Base-by-base conservation (phyloP, 2,329 filamentous ascomycete genomes). In the Colletotrichum camelliae region DNA sequence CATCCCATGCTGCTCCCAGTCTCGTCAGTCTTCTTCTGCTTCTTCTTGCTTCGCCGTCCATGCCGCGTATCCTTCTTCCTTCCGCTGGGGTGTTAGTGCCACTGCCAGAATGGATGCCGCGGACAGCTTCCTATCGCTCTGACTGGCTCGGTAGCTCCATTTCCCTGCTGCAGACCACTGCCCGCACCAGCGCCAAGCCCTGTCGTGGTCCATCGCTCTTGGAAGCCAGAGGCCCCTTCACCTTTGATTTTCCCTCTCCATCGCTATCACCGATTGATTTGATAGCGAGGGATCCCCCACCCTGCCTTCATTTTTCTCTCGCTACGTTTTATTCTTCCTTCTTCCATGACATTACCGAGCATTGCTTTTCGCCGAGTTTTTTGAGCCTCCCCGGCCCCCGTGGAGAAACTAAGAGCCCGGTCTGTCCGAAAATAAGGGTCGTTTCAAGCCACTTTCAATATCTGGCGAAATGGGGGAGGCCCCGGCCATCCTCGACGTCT, bases 381-480 rank as follows among this genome's bases (percentile, higher is more conserved):
- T 31, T 58, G 64, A 76, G 64, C 57, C 74, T 76, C 65, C 58
- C 39, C 35, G 31, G 16, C 15, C 31, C 10, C 24, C 70, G 74
- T 74, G 70, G 65, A 76, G 70, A 74, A 72, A 72, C 74, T 74
- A 65, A 65, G 58, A 57, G 58, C 57, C 65, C 74, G 74, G 74
- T 39, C 58, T 69, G 74, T 68, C 74, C 74, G 74, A 76, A 61
- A 76, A 62, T 69, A 74, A 74, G 70, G 74, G 65, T 69, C 65
- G 70, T 76, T 55, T 65, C 70, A 74, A 74, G 70, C 74, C 74
- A 74, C 70, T 33, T 58, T 35, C 58, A 74, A 74, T 69, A 67
- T 43, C 72, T 43, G 29, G 29, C 57, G 27, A 48, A 61, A 62
- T 48, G 70, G 70, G 69, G 69, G 21, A 43, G 48, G 60, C 65